Base-by-base conservation (phyloP, 306 rosid genomes). In the Potentilla sterilis region DNA sequence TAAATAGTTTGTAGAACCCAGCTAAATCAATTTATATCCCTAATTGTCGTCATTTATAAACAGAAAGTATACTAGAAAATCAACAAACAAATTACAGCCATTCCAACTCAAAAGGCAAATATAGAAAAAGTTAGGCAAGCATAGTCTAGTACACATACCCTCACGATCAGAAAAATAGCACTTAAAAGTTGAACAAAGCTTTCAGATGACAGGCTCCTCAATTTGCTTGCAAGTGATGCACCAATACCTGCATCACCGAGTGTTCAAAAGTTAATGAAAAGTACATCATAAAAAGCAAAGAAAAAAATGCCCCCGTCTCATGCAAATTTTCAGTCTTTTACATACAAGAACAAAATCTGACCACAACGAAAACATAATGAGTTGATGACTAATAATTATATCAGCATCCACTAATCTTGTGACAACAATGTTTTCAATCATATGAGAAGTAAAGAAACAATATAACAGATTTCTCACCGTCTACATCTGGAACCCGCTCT, bases 151-250 rank as follows among this genome's bases (percentile, higher is more conserved):
- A 85, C 79, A 86, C 86, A 85, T 96, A 96, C 99, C 99, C 80
- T 91, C 78, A 96, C 96, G 76, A 96, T 87, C 86, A 84, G 83
- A 81, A 92, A 96, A 75, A 92, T 96, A 83, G 93, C 91, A 83
- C 91, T 80, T 81, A 96, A 77, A 75, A 96, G 99, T 86, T 96
- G 96, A 79, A 96, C 98, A 89, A 96, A 96, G 91, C 94, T 84
- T 76, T 92, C 99, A 78, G 98, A 86, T 78, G 99, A 86, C 67
- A 92, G 81, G 72, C 91, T 87, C 93, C 96, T 89, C 89, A 96
- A 87, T 88, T 96, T 96, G 93, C 99, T 96, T 52, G 98, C 99
- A 78, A 96, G 99, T 34, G 99, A 96, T 73, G 91, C 93, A 80
- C 98, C 95, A 80, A 92, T 90, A 86, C 96, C 98, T 95, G 76